Base-by-base conservation (phyloP, 176 grass and related monocot genomes). In the Raddia guianensis region DNA sequence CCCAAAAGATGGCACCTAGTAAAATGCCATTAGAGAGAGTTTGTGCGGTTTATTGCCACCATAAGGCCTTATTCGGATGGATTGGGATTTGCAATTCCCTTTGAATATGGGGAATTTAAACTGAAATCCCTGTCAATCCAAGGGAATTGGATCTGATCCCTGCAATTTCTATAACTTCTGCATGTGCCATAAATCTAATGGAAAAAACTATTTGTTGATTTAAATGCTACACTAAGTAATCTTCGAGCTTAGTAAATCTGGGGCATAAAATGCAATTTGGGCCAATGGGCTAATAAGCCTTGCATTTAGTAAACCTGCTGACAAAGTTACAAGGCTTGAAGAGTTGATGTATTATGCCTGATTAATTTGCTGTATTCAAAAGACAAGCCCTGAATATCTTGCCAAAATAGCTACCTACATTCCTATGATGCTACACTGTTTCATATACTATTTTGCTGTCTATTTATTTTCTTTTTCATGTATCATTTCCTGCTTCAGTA, bases 401-500 rank as follows among this genome's bases (percentile, higher is more conserved):
- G 32, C 45, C 14, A 81, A 70, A 70, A 53, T 20, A 35, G 44
- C 72, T 63, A 37, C 58, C 73, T 19, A 61, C n/a, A n/a, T n/a
- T n/a, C n/a, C n/a, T n/a, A n/a, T 61, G 47, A 47, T 60, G 55
- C 42, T 35, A 12, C 44, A 63, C 74, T 77, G 54, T 11, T 33
- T 12, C 32, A 49, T 77, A 50, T 50, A 50, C 55, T 61, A n/a
- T n/a, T n/a, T n/a, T n/a, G n/a, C 32, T 73, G 33, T 27, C 7
- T 82, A 7, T 18, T 42, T 76, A 21, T 75, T 61, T 76, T 12
- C 47, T 76, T 76, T 57, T 73, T 72, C 27, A 9, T 63, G 33
- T 73, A 73, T 61, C 72, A 20, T 47, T 33, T 82, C 60, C 34
- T 63, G 57, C 34, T 73, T 63, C n/a, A n/a, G n/a, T n/a, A n/a